Evolutionary conservation across 306 rosid genomes (phyloP).

Genomic region (Malus orientalis): DNA sequence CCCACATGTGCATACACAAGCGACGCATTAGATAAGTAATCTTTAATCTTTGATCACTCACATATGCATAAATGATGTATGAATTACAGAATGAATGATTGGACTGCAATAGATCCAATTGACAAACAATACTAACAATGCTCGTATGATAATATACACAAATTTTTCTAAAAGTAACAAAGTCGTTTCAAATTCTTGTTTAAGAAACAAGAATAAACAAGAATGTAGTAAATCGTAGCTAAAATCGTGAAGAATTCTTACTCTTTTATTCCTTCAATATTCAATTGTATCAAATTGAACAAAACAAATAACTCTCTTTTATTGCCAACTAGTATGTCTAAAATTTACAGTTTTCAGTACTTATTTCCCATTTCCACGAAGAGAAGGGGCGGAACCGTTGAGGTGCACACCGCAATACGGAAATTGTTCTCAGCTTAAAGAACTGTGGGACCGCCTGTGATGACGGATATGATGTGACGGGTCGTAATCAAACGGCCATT

Average conservation of each 20-base stretch:
- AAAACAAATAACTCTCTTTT: too few species aligned
- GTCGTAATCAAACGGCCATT: slow-evolving; percentile 31
- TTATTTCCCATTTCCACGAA: background rate
- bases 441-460: slow-evolving; percentile 15
- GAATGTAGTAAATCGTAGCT: background rate
- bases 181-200: background rate
- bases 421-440: background rate
- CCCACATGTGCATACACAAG: too few species aligned
- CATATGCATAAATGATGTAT: too few species aligned
- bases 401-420: background rate
- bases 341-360: background rate
- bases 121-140: background rate
- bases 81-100: too few species aligned
- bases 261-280: background rate
- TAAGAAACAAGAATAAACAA: background rate
- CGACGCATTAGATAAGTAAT: too few species aligned
- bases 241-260: background rate
- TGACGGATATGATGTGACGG: slow-evolving; percentile 26
- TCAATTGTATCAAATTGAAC: too few species aligned
- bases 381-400: too few species aligned
- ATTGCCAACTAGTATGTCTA: too few species aligned
- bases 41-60: too few species aligned
- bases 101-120: background rate
- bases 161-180: background rate
- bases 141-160: background rate